Percentiles rank a stretch among this genome's conserved stretches.
These are phyloP conservation scores for Daedaleopsis nitida DNA, from an alignment of 768 basidiomycete species.

Conservation along the genomic window DNA sequence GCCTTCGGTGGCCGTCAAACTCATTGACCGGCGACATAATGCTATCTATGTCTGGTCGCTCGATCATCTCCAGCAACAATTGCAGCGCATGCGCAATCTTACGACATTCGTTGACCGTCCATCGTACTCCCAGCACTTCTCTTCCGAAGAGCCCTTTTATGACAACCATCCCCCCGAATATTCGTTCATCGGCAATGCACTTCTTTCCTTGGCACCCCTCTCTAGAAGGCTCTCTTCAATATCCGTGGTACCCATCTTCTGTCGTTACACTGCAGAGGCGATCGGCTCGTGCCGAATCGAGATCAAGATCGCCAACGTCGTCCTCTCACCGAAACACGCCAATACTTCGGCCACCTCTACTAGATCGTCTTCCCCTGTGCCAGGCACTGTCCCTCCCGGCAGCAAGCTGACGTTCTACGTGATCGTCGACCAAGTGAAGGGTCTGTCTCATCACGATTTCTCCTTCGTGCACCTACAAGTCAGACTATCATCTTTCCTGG, in stretches of 20 bases:
- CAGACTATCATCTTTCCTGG: constrained; percentile 84
- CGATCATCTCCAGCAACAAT: constrained; percentile 83
- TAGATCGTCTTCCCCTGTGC: constrained; percentile 74
- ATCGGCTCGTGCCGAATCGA: constrained; percentile 92
- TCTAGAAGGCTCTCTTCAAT: constrained; percentile 73
- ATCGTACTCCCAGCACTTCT: constrained; percentile 92
- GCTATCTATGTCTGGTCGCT: constrained; percentile 93
- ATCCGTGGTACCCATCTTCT: constrained; percentile 86
- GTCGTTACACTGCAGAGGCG: constrained; percentile 91
- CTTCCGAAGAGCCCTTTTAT: constrained; percentile 91
- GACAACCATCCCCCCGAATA: constrained; percentile 85
- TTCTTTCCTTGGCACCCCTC: constrained; percentile 81
- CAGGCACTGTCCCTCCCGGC: constrained; percentile 66
- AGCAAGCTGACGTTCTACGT: constrained; percentile 85
- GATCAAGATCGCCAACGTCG: constrained; percentile 76
- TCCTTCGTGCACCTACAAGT: constrained; percentile 84
- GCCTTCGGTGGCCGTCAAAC: constrained; percentile 86
- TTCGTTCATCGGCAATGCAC: constrained; percentile 89
- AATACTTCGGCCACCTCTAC: constrained; percentile 68
- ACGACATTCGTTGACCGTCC: constrained; percentile 90
- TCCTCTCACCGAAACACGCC: constrained; percentile 58
- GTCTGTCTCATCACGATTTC: constrained; percentile 90
- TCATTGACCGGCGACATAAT: constrained; percentile 84
- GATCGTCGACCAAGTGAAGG: constrained; percentile 85
- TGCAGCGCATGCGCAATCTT: constrained; percentile 92